Percentiles rank a stretch among this genome's conserved stretches.
Evolutionary conservation across 805 yeast species (phyloP).

Genomic region (Yarrowia sp.): DNA sequence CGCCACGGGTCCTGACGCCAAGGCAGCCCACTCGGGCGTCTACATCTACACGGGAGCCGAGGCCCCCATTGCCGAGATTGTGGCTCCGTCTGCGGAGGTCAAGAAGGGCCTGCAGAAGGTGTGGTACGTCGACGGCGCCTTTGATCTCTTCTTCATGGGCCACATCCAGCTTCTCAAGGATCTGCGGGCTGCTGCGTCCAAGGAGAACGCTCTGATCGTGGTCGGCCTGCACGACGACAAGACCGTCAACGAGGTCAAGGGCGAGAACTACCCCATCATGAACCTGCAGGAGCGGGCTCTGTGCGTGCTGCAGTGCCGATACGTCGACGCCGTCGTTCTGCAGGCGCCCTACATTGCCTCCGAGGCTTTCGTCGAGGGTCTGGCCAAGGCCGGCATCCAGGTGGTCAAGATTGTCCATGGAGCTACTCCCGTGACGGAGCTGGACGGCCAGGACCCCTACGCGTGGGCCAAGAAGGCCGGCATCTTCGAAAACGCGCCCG

Average conservation of each 20-base stretch:
- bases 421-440: constrained; percentile 47
- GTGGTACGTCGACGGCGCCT: constrained; percentile 74
- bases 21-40: constrained; percentile 57
- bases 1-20: constrained; percentile 64
- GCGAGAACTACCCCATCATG: constrained; percentile 78
- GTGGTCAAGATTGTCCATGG: constrained; percentile 55
- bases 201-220: constrained; percentile 48
- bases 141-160: constrained; percentile 91
- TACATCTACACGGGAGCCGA: constrained; percentile 41
- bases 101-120: constrained; percentile 32
- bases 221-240: constrained; percentile 68
- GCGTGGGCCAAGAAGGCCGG: constrained; percentile 39
- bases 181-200: constrained; percentile 44
- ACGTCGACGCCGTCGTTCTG: constrained; percentile 74
- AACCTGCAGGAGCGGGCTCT: constrained; percentile 78
- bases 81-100: constrained; percentile 13
- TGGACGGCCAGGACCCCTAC: constrained; percentile 44
- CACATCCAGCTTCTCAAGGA: constrained; percentile 71
- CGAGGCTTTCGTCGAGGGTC: constrained; percentile 41
- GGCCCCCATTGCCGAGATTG: constrained; percentile 5
- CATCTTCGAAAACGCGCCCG: constrained; percentile 46
- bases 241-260: constrained; percentile 55
- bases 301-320: constrained; percentile 83
- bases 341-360: constrained; percentile 62
- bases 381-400: constrained; percentile 41